Base-by-base conservation (phyloP, 73 alveolate species). In the Paramecium sonneborni region DNA sequence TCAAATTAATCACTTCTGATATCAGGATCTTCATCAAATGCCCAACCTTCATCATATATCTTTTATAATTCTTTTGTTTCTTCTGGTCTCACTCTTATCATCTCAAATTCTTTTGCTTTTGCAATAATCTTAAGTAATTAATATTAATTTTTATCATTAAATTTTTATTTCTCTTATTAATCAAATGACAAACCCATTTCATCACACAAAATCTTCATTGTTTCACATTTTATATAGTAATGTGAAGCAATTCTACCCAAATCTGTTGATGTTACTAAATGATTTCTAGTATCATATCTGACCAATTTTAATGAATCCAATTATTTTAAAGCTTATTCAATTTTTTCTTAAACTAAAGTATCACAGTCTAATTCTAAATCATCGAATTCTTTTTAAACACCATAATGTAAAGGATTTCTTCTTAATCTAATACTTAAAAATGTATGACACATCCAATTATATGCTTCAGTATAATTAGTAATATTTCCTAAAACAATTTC, bases 161-260 rank as follows among this genome's bases (percentile, higher is more conserved):
- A 34, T 88, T 82, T 37, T 39, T 69, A 70, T 30, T 38, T 18
- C 38, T 82, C 74, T 12, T 46, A 18, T 62, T 38, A 43, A 88
- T 88, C 94, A 69, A 88, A 44, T 6, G 79, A 43, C 10, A 88
- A 32, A 26, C 94, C 94, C 79, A 98, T 94, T 26, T 93, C 96
- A 79, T 96, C 97, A 92, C 96, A 93, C 92, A 95, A 97, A 92
- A 95, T 91, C 46, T 97, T 94, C 98, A 98, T 97, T 5, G 99
- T 98, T 90, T 92, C 97, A 94, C 94, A 94, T 67, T 97, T 95
- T 86, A 98, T 97, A 93, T 99, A 99, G 95, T 97, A 99, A 88
- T 98, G 98, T 55, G 99, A 96, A 21, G 99, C 99, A 37, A 98
- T 98, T 87, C 99, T 96, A 0, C 99, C 99, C 96, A 98, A 88